These are phyloP conservation scores for Gnomoniopsis smithogilvyi DNA, from an alignment of 2,329 filamentous ascomycete genomes.

Conservation along the genomic window DNA sequence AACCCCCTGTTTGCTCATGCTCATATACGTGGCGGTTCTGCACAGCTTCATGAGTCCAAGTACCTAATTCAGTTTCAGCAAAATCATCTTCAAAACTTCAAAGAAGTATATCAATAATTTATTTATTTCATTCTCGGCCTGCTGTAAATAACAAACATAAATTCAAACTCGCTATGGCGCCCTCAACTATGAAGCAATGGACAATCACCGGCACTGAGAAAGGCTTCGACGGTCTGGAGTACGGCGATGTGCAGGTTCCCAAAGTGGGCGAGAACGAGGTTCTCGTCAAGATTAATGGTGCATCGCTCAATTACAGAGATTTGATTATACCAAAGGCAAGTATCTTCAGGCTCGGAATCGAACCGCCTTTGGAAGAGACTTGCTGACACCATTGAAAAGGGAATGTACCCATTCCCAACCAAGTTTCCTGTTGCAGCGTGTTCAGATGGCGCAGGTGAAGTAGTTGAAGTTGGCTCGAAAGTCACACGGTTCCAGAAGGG, in stretches of 20 bases:
- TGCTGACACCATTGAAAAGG: too few relatives aligned
- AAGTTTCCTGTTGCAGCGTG: conserved; percentile 43
- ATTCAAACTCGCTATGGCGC: conserved; percentile 21
- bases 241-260: conserved; percentile 53
- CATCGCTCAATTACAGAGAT: conserved; percentile 54
- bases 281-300: conserved; percentile 60
- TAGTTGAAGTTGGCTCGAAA: conserved; percentile 47
- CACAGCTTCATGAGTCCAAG: too few relatives aligned
- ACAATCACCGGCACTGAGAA: conserved; percentile 44
- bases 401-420: conserved; percentile 43
- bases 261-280: conserved; percentile 67
- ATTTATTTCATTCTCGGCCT: neutral
- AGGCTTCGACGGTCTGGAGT: conserved; percentile 59
- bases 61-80: too few relatives aligned
- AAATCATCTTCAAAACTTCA: neutral
- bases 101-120: neutral
- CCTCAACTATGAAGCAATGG: conserved; percentile 54
- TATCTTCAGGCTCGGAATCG: neutral
- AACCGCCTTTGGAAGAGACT: conserved; percentile 29
- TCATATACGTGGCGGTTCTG: too few relatives aligned
- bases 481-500: conserved; percentile 48
- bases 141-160: neutral
- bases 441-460: conserved; percentile 52
- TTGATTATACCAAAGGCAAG: conserved; percentile 42
- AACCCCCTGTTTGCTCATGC: too few relatives aligned